phyloP scores from a whole-genome alignment of 108 stramenopile species.

The Pseudonitzschia multistriata region DNA sequence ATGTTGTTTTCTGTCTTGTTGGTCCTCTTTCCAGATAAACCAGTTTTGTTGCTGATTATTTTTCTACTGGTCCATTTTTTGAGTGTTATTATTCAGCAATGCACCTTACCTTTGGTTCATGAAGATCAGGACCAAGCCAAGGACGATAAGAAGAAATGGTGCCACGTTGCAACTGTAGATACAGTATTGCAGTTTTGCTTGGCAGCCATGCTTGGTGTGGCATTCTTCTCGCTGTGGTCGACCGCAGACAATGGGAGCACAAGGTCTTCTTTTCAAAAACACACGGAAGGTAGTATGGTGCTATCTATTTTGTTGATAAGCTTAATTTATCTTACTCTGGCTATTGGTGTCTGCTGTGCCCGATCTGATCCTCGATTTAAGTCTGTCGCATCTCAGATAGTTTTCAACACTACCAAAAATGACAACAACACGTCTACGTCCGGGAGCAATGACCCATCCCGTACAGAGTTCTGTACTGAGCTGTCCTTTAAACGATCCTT shows the following conservation, averaged over 20 bases:
- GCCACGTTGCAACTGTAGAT: constrained; percentile 13
- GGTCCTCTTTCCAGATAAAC: background rate
- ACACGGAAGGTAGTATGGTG: constrained; percentile 5
- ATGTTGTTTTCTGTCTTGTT: constrained; percentile 14
- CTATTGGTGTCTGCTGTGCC: constrained; percentile 6
- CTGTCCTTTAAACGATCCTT: constrained; percentile 5
- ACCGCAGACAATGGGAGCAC: background rate
- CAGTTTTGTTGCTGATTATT: constrained; percentile 16
- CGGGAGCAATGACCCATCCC: background rate
- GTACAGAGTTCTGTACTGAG: background rate
- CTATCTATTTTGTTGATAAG: constrained; percentile 2
- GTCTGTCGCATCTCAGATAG: background rate
- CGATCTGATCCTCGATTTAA: constrained; percentile 4
- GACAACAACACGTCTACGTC: background rate
- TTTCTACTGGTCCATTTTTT: constrained; percentile 15
- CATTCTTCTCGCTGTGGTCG: constrained; percentile 16
- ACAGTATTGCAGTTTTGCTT: constrained; percentile 25
- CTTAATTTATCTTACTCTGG: background rate
- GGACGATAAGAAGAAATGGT: constrained; percentile 11
- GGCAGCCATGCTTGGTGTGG: constrained; percentile 12
- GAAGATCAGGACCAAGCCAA: background rate
- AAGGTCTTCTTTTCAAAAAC: background rate
- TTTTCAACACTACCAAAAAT: background rate
- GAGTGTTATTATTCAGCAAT: constrained; percentile 21
- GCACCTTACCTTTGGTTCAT: constrained; percentile 3